Conservation (phyloP, 371 early-diverging fungal genomes). For the Mortierella sp. region DNA sequence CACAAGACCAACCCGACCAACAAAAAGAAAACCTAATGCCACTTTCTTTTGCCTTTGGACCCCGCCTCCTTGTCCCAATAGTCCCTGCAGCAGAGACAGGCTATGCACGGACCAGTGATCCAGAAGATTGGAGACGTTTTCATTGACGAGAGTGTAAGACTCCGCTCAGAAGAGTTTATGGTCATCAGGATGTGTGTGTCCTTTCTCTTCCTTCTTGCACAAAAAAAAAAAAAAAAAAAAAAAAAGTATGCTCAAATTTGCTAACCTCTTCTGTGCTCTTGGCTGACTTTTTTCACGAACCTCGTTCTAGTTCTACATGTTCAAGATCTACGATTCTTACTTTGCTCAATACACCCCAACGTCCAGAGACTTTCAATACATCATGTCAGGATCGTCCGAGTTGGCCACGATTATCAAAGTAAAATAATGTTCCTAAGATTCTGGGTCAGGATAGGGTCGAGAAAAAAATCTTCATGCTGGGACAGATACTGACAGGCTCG, state of each 20-base stretch:
- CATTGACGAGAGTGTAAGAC: constrained; percentile 29
- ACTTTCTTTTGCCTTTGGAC: too few relatives aligned
- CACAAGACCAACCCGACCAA: not conserved
- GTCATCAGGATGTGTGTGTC: too few relatives aligned
- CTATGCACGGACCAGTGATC: constrained; percentile 29
- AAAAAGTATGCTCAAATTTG: not conserved
- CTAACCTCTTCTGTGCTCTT: not conserved
- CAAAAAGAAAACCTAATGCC: not conserved
- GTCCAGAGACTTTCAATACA: constrained; percentile 39
- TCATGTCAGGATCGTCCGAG: constrained; percentile 32
- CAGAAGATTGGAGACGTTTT: constrained; percentile 41
- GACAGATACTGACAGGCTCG: too few relatives aligned
- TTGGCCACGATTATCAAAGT: constrained; percentile 38
- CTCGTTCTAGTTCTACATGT: constrained; percentile 43
- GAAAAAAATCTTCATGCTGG: too few relatives aligned
- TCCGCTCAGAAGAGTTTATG: not conserved
- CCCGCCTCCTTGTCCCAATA: not conserved
- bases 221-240: too few relatives aligned
- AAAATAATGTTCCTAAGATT: not conserved
- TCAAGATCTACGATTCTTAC: constrained; percentile 48
- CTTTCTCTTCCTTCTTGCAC: too few relatives aligned
- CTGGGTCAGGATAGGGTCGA: too few relatives aligned
- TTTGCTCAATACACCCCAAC: constrained; percentile 47
- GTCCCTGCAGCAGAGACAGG: constrained; percentile 45
- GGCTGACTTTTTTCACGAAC: not conserved